Base-by-base conservation (phyloP, 1,284 basidiomycete species). In the Ganoderma sinense region DNA sequence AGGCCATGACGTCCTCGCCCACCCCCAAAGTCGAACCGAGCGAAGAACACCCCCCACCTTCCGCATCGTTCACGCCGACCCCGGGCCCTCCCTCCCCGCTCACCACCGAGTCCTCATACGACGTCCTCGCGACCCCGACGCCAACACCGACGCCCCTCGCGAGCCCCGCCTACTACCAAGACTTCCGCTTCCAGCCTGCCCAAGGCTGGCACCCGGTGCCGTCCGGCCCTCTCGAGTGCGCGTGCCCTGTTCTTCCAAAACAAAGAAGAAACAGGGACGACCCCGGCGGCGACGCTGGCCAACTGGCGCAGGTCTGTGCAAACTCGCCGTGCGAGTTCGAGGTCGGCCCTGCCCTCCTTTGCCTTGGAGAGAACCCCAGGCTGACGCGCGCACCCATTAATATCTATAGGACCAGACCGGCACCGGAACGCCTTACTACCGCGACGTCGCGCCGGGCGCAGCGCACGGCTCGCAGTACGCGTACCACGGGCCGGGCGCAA, bases 261-360 rank as follows among this genome's bases (percentile, higher is more conserved):
- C 75, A 76, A 73, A 75, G 73, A 74, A 76, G 74, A 75, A 75
- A 74, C 75, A 72, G 73, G 73, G 72, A 74, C 74, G 69, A 74
- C 72, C 74, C 73, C 66, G 71, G 73, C 68, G 75, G 72, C 59
- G 70, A 64, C 53, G 31, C 71, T 73, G 64, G 65, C 75, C 74
- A 8, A 75, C n/a, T 67, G 70, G 73, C 66, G 48, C 66, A 75
- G 67, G 41, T 58, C 70, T 55, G 70, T 39, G 45, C 72, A 56
- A 62, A 40, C 8, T 62, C 20, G 13, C 41, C 6, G 13, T 2
- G 41, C 41, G 43, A 7, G 43, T n/a, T 6, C 69, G 67, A 75
- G 75, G 75, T 76, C 75, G 75, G 68, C 63, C 75, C 72, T 56
- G 70, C 59, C 56, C 70, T 58, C 33, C 75, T 74, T 64, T 68